Conservation (phyloP, 768 basidiomycete species). For the Collybia nuda region DNA sequence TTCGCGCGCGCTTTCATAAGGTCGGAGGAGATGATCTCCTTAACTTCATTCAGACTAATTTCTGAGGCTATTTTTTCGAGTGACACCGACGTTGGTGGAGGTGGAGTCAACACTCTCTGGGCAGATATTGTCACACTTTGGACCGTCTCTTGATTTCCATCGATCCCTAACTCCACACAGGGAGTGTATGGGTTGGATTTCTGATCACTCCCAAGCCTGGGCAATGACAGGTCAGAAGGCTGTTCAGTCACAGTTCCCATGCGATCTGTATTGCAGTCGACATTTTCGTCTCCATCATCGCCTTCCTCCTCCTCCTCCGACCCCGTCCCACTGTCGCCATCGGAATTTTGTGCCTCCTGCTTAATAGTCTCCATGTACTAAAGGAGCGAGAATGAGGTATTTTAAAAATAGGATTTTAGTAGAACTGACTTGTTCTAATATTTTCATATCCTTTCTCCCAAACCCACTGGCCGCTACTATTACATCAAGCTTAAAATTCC, state of each 20-base stretch:
- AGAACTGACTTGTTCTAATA: conserved; percentile 75
- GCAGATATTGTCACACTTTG: neutral
- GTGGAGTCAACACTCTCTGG: conserved; percentile 39
- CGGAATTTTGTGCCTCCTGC: conserved; percentile 27
- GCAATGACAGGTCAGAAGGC: no score
- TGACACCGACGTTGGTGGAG: conserved; percentile 47
- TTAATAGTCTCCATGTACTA: conserved; percentile 68
- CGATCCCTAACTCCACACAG: neutral
- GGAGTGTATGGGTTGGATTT: no score
- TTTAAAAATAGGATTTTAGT: conserved; percentile 18
- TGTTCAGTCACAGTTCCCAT: neutral
- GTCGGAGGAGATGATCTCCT: conserved; percentile 61
- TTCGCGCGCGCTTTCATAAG: conserved; percentile 57
- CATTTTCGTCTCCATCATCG: conserved; percentile 22
- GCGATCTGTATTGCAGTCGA: conserved; percentile 12
- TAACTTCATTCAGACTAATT: conserved; percentile 47
- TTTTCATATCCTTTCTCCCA: conserved; percentile 76
- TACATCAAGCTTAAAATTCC: conserved; percentile 81
- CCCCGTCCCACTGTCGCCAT: conserved; percentile 14
- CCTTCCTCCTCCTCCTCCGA: conserved; percentile 36
- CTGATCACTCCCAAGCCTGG: no score
- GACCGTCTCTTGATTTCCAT: neutral
- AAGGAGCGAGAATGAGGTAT: conserved; percentile 18
- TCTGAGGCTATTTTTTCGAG: conserved; percentile 41
- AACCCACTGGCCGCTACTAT: conserved; percentile 95